Base-by-base conservation (phyloP, 768 basidiomycete genomes). In the Lentinus tigrinus region DNA sequence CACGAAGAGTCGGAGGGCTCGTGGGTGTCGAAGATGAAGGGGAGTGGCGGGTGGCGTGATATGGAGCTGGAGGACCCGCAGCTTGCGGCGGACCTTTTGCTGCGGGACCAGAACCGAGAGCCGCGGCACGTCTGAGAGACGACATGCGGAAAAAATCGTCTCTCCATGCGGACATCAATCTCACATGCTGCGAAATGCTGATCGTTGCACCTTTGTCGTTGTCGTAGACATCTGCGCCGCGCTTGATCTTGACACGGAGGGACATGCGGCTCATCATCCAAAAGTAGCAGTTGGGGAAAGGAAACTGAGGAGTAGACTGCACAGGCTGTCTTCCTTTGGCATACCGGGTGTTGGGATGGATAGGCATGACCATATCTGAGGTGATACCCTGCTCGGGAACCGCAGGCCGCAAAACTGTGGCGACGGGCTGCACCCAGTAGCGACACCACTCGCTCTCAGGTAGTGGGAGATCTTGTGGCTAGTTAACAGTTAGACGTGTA, bases 321-420 rank as follows among this genome's bases (percentile, higher is more conserved):
- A 57, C 23, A 11, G 56, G 50, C 2, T 21, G 8, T 13, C 56
- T 43, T 7, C 50, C 37, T 0, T 13, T 2, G 4, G 51, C 50
- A 52, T 52, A 50, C 0, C 3, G 16, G 13, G 49, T 52, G 7
- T 57, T 57, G 3, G 56, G 56, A 23, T 52, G 39, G 17, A 57
- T 57, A 3, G 56, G 56, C 5, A 57, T 39, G 37, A 27, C 56
- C 56, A 57, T 57, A n/a, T 57, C 56, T 2, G 56, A 23, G 13
- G 56, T 52, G n/a, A 57, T 47, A 1, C 56, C 56, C 1, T 17
- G 16, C 16, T 37, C 24, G 8, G 24, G 23, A 11, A 36, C 43
- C 3, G 16, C 49, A 1, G 49, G 49, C 2, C 48, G 40, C 0
- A 57, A 34, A 7, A 37, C 39, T 1, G 43, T 31, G 14, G 42